Conservation (phyloP, 1,139 yeast species). For the Candida dubliniensis region DNA sequence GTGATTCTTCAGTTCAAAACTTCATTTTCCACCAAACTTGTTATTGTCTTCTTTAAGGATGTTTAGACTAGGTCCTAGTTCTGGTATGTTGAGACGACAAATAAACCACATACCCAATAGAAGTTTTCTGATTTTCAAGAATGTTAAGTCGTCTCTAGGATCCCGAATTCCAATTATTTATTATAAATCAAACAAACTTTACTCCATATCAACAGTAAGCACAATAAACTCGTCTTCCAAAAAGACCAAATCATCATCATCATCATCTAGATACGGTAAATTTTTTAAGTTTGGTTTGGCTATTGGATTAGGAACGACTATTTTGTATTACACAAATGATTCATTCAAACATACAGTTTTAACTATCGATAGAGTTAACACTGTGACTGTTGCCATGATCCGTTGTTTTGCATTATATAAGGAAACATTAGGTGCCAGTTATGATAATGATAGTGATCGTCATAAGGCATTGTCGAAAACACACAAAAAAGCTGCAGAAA, state of each 20-base stretch:
- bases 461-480: slow-evolving; percentile 51
- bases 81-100: no score
- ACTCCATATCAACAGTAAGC: background rate
- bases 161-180: no score
- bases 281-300: slow-evolving; percentile 31
- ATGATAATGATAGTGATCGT: slow-evolving; percentile 49
- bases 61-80: no score
- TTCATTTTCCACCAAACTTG: no score
- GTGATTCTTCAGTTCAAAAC: no score
- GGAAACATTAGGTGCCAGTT: slow-evolving; percentile 50
- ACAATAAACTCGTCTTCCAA: background rate
- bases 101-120: no score
- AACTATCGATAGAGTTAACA: slow-evolving; percentile 57
- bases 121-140: no score
- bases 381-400: slow-evolving; percentile 62
- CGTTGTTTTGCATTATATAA: slow-evolving; percentile 68
- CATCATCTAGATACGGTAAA: slow-evolving; percentile 3
- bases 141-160: no score
- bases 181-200: background rate
- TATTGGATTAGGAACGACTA: slow-evolving; percentile 30
- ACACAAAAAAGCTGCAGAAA: slow-evolving; percentile 74
- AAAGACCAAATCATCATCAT: background rate
- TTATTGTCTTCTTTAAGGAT: no score
- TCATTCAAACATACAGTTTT: slow-evolving; percentile 31
- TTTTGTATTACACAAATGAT: slow-evolving; percentile 37